Evolutionary conservation across 225 moss, liverwort and hornwort species (phyloP).

Genomic region (Sphagnum tenellum): DNA sequence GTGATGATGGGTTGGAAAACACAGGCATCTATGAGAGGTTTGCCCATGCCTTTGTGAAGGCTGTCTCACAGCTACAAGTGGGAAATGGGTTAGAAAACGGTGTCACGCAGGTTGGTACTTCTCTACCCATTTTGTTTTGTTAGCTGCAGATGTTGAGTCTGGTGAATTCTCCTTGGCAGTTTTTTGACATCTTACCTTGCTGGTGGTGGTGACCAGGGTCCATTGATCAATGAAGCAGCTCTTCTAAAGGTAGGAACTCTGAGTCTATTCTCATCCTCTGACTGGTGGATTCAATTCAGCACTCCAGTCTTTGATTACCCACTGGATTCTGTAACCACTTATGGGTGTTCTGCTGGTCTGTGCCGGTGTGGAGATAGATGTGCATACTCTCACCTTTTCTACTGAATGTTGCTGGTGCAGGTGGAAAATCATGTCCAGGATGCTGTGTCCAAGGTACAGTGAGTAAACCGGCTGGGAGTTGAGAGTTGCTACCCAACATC

Average conservation of each 20-base stretch:
- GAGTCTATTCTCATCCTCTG: too few species aligned
- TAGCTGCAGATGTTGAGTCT: not conserved
- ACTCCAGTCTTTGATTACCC: too few species aligned
- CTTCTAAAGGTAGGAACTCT: constrained; percentile 52
- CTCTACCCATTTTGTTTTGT: not conserved
- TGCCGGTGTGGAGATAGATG: too few species aligned
- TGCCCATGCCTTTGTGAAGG: constrained; percentile 72
- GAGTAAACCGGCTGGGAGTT: not conserved
- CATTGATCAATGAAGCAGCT: constrained; percentile 74
- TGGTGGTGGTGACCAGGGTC: constrained; percentile 57
- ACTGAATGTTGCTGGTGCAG: constrained; percentile 19
- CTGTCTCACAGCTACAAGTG: constrained; percentile 54
- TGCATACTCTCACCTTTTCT: too few species aligned
- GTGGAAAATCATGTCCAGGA: constrained; percentile 79
- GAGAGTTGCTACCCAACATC: too few species aligned
- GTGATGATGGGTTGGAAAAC: not conserved
- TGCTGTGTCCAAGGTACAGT: constrained; percentile 80
- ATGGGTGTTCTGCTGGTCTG: too few species aligned
- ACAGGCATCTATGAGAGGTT: constrained; percentile 83
- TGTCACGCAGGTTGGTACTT: constrained; percentile 59
- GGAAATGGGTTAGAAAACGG: constrained; percentile 89
- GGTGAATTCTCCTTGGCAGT: not conserved
- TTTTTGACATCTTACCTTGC: not conserved
- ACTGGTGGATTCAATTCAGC: too few species aligned
- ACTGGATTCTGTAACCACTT: too few species aligned